These are phyloP conservation scores for Verticillium klebahnii DNA, from an alignment of 2,329 filamentous ascomycete species.

Conservation along the genomic window DNA sequence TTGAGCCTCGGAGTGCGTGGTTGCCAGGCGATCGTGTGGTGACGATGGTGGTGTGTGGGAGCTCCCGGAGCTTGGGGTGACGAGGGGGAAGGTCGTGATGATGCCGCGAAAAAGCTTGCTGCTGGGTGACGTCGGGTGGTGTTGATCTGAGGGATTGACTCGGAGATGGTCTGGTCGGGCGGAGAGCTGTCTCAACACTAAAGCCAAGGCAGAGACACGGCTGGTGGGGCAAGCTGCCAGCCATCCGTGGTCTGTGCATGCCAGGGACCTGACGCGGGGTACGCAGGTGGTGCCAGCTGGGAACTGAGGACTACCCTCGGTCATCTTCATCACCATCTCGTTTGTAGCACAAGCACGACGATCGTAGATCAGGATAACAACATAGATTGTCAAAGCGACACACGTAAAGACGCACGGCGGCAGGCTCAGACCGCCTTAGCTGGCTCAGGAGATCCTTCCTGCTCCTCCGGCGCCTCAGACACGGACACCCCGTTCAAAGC, in stretches of 20 bases:
- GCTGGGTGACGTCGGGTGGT: neutral
- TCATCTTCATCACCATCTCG: no score
- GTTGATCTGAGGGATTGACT: neutral
- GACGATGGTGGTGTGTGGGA: neutral
- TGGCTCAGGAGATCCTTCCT: neutral
- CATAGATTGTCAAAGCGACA: no score
- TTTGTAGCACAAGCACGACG: no score
- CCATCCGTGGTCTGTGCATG: neutral
- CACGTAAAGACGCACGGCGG: no score
- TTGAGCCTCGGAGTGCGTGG: neutral
- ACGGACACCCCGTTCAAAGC: constrained; percentile 4
- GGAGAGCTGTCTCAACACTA: neutral
- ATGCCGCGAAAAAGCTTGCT: neutral
- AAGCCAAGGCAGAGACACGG: neutral
- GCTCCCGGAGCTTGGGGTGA: neutral
- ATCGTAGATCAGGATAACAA: no score
- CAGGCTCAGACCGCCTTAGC: neutral
- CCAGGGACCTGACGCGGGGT: neutral
- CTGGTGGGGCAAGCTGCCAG: neutral
- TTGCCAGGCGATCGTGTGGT: neutral
- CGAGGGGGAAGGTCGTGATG: neutral
- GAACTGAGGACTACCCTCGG: no score
- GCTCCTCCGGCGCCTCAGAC: neutral
- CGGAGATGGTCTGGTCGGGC: neutral
- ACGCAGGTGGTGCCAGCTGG: neutral